A percentile compares a stretch with the other conserved stretches of the same genome.
Conservation (phyloP, 805 yeast species). For the Teunomyces lycoperdinae region DNA sequence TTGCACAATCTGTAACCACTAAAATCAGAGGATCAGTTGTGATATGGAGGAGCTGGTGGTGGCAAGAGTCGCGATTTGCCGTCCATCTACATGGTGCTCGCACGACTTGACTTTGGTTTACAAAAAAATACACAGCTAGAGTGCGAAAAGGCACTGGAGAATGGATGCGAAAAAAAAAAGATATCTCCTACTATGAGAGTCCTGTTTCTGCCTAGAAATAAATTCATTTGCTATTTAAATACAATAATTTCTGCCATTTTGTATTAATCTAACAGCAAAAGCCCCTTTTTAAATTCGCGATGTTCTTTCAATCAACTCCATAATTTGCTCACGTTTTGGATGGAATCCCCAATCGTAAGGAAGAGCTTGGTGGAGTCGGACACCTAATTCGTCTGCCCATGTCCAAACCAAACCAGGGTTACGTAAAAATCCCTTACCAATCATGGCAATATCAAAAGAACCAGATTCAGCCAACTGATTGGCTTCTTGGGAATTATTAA, state of each 20-base stretch:
- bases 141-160: too few species aligned
- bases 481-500: constrained; percentile 34
- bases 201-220: too few species aligned
- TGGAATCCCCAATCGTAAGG: constrained; percentile 20
- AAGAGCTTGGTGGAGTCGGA: constrained; percentile 35
- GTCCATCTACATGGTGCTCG: not conserved
- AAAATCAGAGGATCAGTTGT: not conserved
- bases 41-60: not conserved
- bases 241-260: not conserved
- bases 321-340: constrained; percentile 15
- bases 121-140: too few species aligned
- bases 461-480: constrained; percentile 41
- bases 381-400: constrained; percentile 50
- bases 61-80: not conserved
- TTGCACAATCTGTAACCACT: not conserved
- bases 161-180: not conserved
- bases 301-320: constrained; percentile 17
- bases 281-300: not conserved
- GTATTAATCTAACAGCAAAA: not conserved
- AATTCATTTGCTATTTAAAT: not conserved
- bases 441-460: constrained; percentile 45
- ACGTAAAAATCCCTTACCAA: constrained; percentile 45
- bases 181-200: too few species aligned
- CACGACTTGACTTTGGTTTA: not conserved
- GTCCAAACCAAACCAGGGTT: constrained; percentile 49